A percentile compares a stretch with the other conserved stretches of the same genome.
Conservation (phyloP, 2,329 filamentous ascomycete species). For the Paraphoma chrysanthemicola region DNA sequence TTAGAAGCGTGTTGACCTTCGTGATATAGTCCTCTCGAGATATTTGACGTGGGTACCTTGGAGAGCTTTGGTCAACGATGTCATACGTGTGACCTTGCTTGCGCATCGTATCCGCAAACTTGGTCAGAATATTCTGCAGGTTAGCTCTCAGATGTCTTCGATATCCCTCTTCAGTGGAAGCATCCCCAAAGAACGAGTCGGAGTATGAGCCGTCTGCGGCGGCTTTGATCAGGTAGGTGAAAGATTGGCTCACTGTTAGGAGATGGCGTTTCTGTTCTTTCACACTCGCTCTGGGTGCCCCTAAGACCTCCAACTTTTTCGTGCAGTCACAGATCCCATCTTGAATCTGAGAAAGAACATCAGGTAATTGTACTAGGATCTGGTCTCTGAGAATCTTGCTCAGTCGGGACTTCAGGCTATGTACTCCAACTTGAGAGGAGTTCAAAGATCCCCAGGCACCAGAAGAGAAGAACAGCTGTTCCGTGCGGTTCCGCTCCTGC, state of each 20-base stretch:
- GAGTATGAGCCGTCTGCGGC: constrained; percentile 56
- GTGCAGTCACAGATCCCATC: constrained; percentile 24
- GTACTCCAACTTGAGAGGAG: constrained; percentile 38
- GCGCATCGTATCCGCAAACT: constrained; percentile 14
- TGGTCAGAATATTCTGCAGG: constrained; percentile 26
- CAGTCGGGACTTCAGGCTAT: constrained; percentile 22
- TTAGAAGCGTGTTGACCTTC: constrained; percentile 22
- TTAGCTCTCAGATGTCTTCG: constrained; percentile 27
- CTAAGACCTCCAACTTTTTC: constrained; percentile 53
- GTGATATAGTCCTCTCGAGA: constrained; percentile 26
- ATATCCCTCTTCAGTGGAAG: constrained; percentile 10
- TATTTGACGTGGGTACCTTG: constrained; percentile 9
- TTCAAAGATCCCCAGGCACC: constrained; percentile 40
- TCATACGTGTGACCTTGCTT: constrained; percentile 16
- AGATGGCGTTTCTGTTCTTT: constrained; percentile 60
- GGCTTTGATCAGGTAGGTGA: constrained; percentile 53
- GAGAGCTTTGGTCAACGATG: constrained; percentile 17
- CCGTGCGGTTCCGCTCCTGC: constrained; percentile 48
- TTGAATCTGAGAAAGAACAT: constrained; percentile 27
- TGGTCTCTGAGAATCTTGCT: constrained; percentile 31
- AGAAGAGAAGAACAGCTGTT: constrained; percentile 43
- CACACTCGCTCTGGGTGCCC: constrained; percentile 53
- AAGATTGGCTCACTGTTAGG: constrained; percentile 51
- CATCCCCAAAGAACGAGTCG: constrained; percentile 57
- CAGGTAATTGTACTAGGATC: constrained; percentile 25